These are phyloP conservation scores for Pleurotus giganteus DNA, from an alignment of 768 basidiomycete species.

Conservation along the genomic window DNA sequence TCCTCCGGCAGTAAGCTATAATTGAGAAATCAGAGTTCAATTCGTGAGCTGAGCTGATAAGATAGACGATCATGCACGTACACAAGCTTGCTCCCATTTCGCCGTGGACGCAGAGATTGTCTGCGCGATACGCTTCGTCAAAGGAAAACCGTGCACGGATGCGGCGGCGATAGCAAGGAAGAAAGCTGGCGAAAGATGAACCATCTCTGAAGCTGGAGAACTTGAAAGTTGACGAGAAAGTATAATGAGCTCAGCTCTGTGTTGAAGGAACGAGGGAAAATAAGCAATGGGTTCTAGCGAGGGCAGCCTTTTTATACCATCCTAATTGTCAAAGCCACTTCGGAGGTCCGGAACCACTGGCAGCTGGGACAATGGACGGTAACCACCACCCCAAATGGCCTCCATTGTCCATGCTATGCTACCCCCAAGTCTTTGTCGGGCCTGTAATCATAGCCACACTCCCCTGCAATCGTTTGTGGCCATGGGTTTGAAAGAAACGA, in stretches of 20 bases:
- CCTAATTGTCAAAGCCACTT: conserved; percentile 4
- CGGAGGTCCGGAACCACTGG: conserved; percentile 3
- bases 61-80: conserved; percentile 22
- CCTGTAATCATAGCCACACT: not conserved
- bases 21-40: not conserved
- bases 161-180: conserved; percentile 30
- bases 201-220: conserved; percentile 22
- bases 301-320: not conserved
- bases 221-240: conserved; percentile 6
- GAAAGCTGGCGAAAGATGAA: conserved; percentile 26
- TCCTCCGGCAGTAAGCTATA: conserved; percentile 53
- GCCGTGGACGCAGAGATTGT: conserved; percentile 36
- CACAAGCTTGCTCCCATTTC: conserved; percentile 48
- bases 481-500: not conserved
- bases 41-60: not conserved
- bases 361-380: conserved; percentile 6
- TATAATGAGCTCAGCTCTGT: conserved; percentile 12
- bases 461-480: not conserved
- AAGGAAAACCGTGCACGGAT: conserved; percentile 32
- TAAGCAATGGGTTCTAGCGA: not conserved
- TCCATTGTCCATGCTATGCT: conserved; percentile 3
- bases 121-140: conserved; percentile 47
- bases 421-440: conserved; percentile 3
- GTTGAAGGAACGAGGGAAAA: conserved; percentile 8
- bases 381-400: not conserved